These are phyloP conservation scores for Globisporangium nodosum DNA, from an alignment of 352 stramenopile species.

Conservation along the genomic window DNA sequence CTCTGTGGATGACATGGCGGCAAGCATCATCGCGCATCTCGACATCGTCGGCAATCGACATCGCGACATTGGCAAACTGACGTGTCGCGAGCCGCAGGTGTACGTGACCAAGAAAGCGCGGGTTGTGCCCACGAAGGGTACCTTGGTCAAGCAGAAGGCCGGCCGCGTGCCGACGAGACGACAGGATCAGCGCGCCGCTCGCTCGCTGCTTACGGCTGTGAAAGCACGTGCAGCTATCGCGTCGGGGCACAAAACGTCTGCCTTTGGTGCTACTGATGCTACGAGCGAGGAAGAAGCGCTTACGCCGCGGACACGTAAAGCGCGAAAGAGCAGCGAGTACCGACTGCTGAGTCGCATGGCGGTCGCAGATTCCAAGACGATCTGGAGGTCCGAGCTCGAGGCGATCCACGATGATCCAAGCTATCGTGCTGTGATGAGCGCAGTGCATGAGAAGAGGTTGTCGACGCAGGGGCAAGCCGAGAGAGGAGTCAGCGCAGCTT, in stretches of 20 bases:
- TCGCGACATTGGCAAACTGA: constrained; percentile 50
- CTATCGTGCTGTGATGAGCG: constrained; percentile 7
- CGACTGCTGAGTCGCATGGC: constrained; percentile 53
- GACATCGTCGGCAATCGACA: constrained; percentile 69
- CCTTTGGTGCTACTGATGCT: neutral
- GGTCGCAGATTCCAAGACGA: constrained; percentile 31
- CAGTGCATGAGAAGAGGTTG: neutral
- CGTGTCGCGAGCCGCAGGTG: constrained; percentile 41
- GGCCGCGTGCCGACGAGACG: constrained; percentile 29
- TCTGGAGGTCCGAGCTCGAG: constrained; percentile 49
- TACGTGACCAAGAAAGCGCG: constrained; percentile 38
- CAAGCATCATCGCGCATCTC: constrained; percentile 43
- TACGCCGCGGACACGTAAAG: constrained; percentile 14
- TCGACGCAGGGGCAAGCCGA: neutral
- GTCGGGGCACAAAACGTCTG: constrained; percentile 12
- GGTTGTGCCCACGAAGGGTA: constrained; percentile 17
- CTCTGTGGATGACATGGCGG: constrained; percentile 29
- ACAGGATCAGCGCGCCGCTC: constrained; percentile 49
- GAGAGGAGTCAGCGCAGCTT: too few relatives aligned
- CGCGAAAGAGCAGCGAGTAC: constrained; percentile 49
- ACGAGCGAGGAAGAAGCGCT: constrained; percentile 11
- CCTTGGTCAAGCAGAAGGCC: constrained; percentile 31
- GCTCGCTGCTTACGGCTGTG: constrained; percentile 35
- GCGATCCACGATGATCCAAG: constrained; percentile 42
- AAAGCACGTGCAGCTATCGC: constrained; percentile 42